These are phyloP conservation scores for Phlyctochytrium bullatum DNA, from an alignment of 192 early-diverging fungal genomes.

Conservation along the genomic window DNA sequence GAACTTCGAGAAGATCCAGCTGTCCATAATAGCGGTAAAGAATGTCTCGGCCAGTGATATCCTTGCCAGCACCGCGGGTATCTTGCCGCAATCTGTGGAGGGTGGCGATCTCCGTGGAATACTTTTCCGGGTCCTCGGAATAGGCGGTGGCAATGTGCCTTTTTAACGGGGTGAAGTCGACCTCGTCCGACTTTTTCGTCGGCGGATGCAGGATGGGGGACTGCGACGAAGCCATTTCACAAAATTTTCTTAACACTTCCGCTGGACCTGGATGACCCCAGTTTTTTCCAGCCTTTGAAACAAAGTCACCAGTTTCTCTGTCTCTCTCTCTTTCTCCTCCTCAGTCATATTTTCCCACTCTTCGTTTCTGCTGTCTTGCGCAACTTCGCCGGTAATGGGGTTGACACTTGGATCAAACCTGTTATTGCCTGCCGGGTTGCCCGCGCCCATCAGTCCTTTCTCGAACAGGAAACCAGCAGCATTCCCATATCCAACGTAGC, in stretches of 20 bases:
- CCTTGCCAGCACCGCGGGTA: conserved; percentile 91
- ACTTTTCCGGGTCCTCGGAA: conserved; percentile 93
- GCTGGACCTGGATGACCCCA: conserved; percentile 77
- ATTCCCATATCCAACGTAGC: conserved; percentile 88
- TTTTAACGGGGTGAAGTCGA: conserved; percentile 89
- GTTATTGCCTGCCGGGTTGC: conserved; percentile 32
- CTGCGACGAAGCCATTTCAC: neutral
- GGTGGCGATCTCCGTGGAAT: conserved; percentile 73
- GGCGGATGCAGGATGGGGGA: conserved; percentile 47
- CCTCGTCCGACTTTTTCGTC: conserved; percentile 85
- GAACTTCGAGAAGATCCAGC: conserved; percentile 86
- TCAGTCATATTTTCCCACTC: conserved; percentile 86
- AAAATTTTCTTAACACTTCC: conserved; percentile 20
- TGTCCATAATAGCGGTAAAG: conserved; percentile 97
- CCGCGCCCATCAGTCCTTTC: conserved; percentile 60
- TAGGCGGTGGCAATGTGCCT: conserved; percentile 80
- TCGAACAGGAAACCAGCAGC: conserved; percentile 87
- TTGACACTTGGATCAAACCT: conserved; percentile 47
- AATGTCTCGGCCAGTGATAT: conserved; percentile 88
- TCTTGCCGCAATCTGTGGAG: conserved; percentile 94
- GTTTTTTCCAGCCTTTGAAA: conserved; percentile 92
- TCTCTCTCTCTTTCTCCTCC: conserved; percentile 95
- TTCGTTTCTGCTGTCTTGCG: conserved; percentile 25
- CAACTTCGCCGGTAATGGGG: conserved; percentile 86
- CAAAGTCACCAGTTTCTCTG: conserved; percentile 86